Base-by-base conservation (phyloP, 495 filamentous ascomycete species). In the Talaromyces thailandensis region DNA sequence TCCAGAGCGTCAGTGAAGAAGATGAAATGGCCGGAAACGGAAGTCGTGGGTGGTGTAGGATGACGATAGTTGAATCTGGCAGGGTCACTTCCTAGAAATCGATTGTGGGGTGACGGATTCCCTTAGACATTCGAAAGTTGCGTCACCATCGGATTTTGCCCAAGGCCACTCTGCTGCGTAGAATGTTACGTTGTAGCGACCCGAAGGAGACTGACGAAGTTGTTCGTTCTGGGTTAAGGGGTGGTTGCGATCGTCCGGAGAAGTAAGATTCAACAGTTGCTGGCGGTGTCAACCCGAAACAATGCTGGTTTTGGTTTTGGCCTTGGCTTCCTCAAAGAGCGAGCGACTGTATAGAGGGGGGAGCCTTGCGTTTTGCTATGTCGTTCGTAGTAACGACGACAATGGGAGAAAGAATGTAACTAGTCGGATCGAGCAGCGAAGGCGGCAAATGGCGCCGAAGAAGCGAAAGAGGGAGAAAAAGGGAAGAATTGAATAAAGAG, bases 321-420 rank as follows among this genome's bases (percentile, higher is more conserved):
- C 8, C 9, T 48, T 45, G n/a, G n/a, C n/a, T n/a, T n/a, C 43
- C n/a, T 48, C 43, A 48, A 48, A 48, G n/a, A 48, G 43, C 21
- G 26, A 55, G 26, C 51, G 51, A 55, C 11, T 55, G 51, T 26
- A 28, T 28, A 55, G 51, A 55, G 23, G 51, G 23, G 26, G 51
- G 14, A 52, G 24, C 51, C 51, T 55, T 55, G 51, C 51, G 26
- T 25, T 55, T 26, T 55, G 51, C 28, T 55, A 6, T 55, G 51
- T 55, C 51, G 51, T 25, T 55, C 26, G 51, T 55, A 14, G 51
- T 26, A 9, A 35, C 55, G 55, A 35, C 55, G 29, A 31, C 52
- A 56, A 31, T 31, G 52, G 51, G 52, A 52, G 21, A 57, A 57
- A 21, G 55, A 57, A 57, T 57, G 55, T 57, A 57, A 35, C 55